Conservation (phyloP, 257 asterid genomes). For the Scutellaria barbata region DNA sequence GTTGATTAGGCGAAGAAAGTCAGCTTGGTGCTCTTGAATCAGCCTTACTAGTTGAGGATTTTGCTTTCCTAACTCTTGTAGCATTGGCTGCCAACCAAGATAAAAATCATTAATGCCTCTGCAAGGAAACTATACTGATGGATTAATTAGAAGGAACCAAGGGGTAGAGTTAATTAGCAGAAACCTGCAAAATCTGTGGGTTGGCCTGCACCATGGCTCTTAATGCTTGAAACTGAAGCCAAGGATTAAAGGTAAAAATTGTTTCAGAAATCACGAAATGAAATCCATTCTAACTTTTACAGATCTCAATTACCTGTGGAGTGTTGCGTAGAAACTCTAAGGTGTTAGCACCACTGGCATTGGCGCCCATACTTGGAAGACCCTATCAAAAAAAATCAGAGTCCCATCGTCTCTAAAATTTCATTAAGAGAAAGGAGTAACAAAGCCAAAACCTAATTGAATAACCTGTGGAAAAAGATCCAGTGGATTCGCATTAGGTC, state of each 20-base stretch:
- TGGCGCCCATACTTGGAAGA: constrained; percentile 59
- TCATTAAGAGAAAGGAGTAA: constrained; percentile 4
- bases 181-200: constrained; percentile 72
- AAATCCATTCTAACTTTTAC: neutral
- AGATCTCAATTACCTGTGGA: constrained; percentile 55
- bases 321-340: constrained; percentile 73
- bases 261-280: neutral
- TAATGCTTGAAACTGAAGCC: constrained; percentile 71
- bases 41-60: constrained; percentile 76
- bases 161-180: neutral
- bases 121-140: neutral
- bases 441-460: neutral
- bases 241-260: constrained; percentile 3
- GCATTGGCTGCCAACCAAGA: constrained; percentile 70
- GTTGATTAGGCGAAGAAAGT: constrained; percentile 79
- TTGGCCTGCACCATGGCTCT: constrained; percentile 84
- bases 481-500: constrained; percentile 77
- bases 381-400: constrained; percentile 48
- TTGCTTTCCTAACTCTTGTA: constrained; percentile 86
- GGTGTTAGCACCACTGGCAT: constrained; percentile 60
- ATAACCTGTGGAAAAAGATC: constrained; percentile 81
- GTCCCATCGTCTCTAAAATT: neutral
- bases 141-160: no score
- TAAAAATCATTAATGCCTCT: constrained; percentile 30
- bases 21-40: constrained; percentile 87